phyloP scores from a whole-genome alignment of 495 filamentous ascomycete genomes.

The Lichina pygmaea region DNA sequence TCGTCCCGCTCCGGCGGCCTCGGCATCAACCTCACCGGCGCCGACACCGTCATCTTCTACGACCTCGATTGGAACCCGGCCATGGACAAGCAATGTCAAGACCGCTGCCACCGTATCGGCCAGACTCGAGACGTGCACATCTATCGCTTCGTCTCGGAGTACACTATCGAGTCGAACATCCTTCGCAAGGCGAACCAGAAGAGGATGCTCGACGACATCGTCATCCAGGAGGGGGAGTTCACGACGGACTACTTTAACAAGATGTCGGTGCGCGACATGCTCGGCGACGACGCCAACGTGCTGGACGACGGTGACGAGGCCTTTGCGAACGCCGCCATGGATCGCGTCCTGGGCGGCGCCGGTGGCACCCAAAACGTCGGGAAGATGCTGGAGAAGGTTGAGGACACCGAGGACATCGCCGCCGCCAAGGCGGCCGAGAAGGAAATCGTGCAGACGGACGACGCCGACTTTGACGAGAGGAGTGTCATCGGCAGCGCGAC shows the following conservation, averaged over 20 bases:
- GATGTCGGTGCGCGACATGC: constrained; percentile 39
- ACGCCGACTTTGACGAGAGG: constrained; percentile 69
- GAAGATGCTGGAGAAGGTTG: constrained; percentile 57
- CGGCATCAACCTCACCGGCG: constrained; percentile 89
- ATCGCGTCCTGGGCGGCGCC: constrained; percentile 42
- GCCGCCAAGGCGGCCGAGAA: constrained; percentile 73
- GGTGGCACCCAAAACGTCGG: constrained; percentile 22
- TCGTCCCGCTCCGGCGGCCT: constrained; percentile 84
- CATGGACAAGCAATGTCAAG: constrained; percentile 99
- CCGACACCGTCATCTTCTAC: constrained; percentile 98
- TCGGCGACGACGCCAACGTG: constrained; percentile 29
- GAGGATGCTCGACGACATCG: constrained; percentile 87
- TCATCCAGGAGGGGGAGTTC: constrained; percentile 96
- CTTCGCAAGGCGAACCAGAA: constrained; percentile 91
- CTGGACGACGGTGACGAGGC: constrained; percentile 31
- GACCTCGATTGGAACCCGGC: constrained; percentile 99
- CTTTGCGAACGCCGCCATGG: constrained; percentile 57
- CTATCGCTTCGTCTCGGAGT: constrained; percentile 87
- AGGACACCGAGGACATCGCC: constrained; percentile 74
- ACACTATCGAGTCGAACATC: constrained; percentile 97
- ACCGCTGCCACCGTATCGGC: constrained; percentile 90
- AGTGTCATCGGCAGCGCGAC: no score
- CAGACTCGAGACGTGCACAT: constrained; percentile 97
- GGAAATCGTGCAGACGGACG: constrained; percentile 64
- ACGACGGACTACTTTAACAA: constrained; percentile 94